A percentile compares a stretch with the other conserved stretches of the same genome.
Conservation (phyloP, 1,284 basidiomycete species). For the Neolentinus lepideus region DNA sequence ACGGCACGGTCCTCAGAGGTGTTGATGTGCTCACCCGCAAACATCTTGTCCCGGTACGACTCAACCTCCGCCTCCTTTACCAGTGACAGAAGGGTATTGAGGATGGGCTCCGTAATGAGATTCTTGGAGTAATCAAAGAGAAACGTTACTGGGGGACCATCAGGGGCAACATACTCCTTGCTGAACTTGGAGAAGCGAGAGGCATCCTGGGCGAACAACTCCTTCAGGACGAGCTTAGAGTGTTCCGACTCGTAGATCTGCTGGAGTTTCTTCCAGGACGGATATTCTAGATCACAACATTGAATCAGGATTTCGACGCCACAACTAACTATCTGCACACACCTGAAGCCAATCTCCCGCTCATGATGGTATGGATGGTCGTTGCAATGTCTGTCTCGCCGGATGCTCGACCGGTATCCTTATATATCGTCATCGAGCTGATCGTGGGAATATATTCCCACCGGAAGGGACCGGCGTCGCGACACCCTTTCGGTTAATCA, state of each 20-base stretch:
- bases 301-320: not conserved
- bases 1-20: slow-evolving; percentile 96
- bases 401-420: too few relatives aligned
- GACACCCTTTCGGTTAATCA: too few relatives aligned
- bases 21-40: slow-evolving; percentile 95
- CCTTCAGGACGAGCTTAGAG: slow-evolving; percentile 75
- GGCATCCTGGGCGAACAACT: slow-evolving; percentile 89
- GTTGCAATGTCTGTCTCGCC: not conserved
- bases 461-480: too few relatives aligned
- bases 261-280: slow-evolving; percentile 90
- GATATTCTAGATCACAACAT: slow-evolving; percentile 53
- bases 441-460: too few relatives aligned
- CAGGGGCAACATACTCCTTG: slow-evolving; percentile 63
- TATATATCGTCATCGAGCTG: too few relatives aligned
- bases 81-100: slow-evolving; percentile 71
- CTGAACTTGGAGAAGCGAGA: slow-evolving; percentile 85
- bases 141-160: slow-evolving; percentile 69
- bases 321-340: slow-evolving; percentile 6
- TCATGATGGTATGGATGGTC: slow-evolving; percentile 16
- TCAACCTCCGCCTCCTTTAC: slow-evolving; percentile 86
- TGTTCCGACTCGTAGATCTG: slow-evolving; percentile 74
- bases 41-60: slow-evolving; percentile 88
- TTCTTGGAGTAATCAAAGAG: slow-evolving; percentile 98
- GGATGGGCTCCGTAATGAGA: slow-evolving; percentile 83
- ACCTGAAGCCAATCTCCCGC: slow-evolving; percentile 28